phyloP scores from a whole-genome alignment of 129 eudicot genomes.

The Chrysanthemum makinoi region DNA sequence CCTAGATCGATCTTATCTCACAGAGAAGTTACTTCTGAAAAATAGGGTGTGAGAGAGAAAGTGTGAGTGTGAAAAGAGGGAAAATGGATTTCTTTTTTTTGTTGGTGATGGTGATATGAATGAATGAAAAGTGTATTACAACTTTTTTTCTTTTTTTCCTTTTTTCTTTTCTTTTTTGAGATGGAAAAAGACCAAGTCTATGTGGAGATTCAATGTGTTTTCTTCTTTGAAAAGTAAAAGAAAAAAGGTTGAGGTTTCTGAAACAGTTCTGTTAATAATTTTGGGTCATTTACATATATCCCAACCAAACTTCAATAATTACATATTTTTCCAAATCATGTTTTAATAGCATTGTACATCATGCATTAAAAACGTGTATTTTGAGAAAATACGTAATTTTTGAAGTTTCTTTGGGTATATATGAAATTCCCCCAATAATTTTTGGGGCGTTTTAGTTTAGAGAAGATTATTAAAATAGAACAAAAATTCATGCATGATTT shows the following conservation, averaged over 20 bases:
- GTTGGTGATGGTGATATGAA: constrained; percentile 28
- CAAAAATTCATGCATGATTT: no score
- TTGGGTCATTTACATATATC: no score
- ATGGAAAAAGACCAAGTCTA: constrained; percentile 35
- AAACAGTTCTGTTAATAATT: no score
- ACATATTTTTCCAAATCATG: no score
- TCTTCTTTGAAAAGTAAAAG: constrained; percentile 1
- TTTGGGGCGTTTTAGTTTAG: neutral
- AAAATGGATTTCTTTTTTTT: neutral
- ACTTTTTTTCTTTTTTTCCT: neutral
- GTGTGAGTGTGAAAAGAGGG: neutral
- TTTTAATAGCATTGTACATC: no score
- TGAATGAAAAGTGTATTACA: constrained; percentile 24
- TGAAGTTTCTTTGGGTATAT: no score
- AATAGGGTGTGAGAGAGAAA: neutral
- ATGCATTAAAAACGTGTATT: no score
- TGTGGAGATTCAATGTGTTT: constrained; percentile 22
- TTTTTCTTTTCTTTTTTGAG: constrained; percentile 10
- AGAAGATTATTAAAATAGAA: no score
- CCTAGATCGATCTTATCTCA: constrained; percentile 32
- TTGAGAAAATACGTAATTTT: no score
- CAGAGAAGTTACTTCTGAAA: constrained; percentile 21
- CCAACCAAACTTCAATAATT: no score
- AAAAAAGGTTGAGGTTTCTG: neutral
- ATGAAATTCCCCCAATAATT: no score